phyloP scores from a whole-genome alignment of 495 filamentous ascomycete species.

The Oleoguttula mirabilis region DNA sequence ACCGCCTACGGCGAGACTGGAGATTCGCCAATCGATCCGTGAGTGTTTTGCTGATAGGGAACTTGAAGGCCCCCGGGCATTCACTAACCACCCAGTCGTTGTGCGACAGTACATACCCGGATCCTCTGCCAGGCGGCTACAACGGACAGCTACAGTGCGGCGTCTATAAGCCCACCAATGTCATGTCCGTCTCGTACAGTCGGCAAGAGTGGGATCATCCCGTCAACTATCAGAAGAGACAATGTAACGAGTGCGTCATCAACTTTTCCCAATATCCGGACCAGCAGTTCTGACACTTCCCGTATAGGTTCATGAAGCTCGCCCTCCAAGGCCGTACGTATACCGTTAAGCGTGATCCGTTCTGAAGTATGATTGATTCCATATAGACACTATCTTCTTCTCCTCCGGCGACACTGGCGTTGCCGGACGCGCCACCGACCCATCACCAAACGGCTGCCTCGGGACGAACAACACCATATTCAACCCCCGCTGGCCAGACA shows the following conservation, averaged over 20 bases:
- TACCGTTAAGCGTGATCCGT: too few relatives aligned
- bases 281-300: neutral
- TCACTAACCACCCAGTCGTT: constrained; percentile 9
- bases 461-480: constrained; percentile 4
- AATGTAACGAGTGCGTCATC: constrained; percentile 10
- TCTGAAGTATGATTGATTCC: too few relatives aligned
- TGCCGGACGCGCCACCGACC: neutral
- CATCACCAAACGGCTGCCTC: neutral
- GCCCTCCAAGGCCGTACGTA: constrained; percentile 35
- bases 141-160: constrained; percentile 24
- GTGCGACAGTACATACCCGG: constrained; percentile 31
- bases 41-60: too few relatives aligned
- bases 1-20: constrained; percentile 26
- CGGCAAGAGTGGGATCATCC: constrained; percentile 2
- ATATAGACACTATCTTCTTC: constrained; percentile 31
- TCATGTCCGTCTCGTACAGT: constrained; percentile 16
- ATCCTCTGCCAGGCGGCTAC: constrained; percentile 18
- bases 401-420: constrained; percentile 35
- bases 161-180: constrained; percentile 13
- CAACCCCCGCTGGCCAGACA: constrained; percentile 2
- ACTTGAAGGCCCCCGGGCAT: too few relatives aligned
- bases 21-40: constrained; percentile 13
- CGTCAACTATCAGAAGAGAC: constrained; percentile 10
- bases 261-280: neutral
- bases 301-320: constrained; percentile 33